These are phyloP conservation scores for Odonthalia washingtoniensis DNA, from an alignment of 31 red algal genomes.

Conservation along the genomic window DNA sequence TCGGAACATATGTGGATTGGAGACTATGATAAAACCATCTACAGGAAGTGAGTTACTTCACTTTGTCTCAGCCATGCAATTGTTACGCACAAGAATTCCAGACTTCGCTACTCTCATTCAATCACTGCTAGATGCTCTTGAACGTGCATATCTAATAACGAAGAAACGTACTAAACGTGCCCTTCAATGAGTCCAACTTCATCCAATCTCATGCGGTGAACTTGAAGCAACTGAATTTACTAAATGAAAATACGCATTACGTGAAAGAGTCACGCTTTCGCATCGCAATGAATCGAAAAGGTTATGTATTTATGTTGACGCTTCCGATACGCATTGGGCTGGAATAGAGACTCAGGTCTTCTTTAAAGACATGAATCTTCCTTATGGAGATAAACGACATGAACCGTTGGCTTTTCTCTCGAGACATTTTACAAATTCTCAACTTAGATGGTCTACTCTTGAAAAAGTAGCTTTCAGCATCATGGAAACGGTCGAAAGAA, in stretches of 20 bases:
- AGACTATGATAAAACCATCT: too few species aligned
- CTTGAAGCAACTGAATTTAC: background rate
- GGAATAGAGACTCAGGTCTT: background rate
- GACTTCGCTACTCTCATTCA: too few species aligned
- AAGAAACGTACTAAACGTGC: too few species aligned
- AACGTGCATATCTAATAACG: too few species aligned
- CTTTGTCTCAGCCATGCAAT: too few species aligned
- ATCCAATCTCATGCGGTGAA: too few species aligned
- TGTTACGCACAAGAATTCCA: too few species aligned
- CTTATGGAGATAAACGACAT: conserved; percentile 13
- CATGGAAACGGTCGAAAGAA: conserved; percentile 6
- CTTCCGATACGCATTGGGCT: conserved; percentile 23
- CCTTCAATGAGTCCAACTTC: too few species aligned
- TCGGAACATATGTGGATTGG: too few species aligned
- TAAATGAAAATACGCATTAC: background rate
- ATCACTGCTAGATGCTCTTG: too few species aligned
- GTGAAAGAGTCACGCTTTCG: background rate
- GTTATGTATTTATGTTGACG: conserved; percentile 16
- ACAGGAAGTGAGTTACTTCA: too few species aligned
- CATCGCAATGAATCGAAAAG: conserved; percentile 10
- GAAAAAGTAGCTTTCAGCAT: conserved; percentile 22
- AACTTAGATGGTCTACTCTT: conserved; percentile 6
- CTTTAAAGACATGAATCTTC: background rate
- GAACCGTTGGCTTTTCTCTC: conserved; percentile 25
- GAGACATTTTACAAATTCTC: background rate